Evolutionary conservation across 345 rosid species (phyloP).

Genomic region (Dipteronia dyeriana): DNA sequence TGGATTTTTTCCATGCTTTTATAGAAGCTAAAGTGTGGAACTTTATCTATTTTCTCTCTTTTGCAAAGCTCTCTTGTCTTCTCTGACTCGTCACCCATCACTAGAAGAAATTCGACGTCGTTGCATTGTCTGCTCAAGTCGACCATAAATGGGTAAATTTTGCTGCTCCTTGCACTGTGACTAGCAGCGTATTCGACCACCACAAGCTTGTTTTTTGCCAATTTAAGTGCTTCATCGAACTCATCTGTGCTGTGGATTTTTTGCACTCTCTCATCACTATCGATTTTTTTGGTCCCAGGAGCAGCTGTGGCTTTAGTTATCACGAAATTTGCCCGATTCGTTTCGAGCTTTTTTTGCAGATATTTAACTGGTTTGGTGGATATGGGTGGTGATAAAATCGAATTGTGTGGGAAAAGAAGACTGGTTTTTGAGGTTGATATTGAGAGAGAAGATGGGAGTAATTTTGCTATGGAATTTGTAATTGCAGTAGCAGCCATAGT

Average conservation of each 20-base stretch:
- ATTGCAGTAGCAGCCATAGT: slow-evolving; percentile 57
- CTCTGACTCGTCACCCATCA: slow-evolving; percentile 90
- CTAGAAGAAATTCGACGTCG: slow-evolving; percentile 79
- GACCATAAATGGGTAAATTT: slow-evolving; percentile 87
- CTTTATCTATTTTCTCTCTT: slow-evolving; percentile 73
- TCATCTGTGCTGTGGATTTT: slow-evolving; percentile 72
- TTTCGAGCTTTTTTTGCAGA: slow-evolving; percentile 6
- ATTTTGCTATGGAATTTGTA: slow-evolving; percentile 49
- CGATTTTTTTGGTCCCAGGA: slow-evolving; percentile 39
- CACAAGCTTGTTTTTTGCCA: slow-evolving; percentile 68
- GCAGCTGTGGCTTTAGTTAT: slow-evolving; percentile 50
- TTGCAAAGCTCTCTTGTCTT: slow-evolving; percentile 66
- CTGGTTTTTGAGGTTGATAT: slow-evolving; percentile 21
- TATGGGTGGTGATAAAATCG: slow-evolving; percentile 11
- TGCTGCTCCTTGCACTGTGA: slow-evolving; percentile 46
- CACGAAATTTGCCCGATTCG: slow-evolving; percentile 6
- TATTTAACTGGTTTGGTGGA: slow-evolving; percentile 2
- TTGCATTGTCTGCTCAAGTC: slow-evolving; percentile 76
- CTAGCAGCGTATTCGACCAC: slow-evolving; percentile 80
- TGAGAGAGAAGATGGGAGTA: slow-evolving; percentile 38
- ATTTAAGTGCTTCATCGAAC: slow-evolving; percentile 66
- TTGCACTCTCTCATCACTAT: slow-evolving; percentile 55
- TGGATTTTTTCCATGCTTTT: slow-evolving; percentile 85
- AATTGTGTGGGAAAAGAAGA: background rate
- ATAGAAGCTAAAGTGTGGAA: slow-evolving; percentile 92